These are phyloP conservation scores for Truncatella angustata DNA, from an alignment of 2,329 filamentous ascomycete genomes.

Conservation along the genomic window DNA sequence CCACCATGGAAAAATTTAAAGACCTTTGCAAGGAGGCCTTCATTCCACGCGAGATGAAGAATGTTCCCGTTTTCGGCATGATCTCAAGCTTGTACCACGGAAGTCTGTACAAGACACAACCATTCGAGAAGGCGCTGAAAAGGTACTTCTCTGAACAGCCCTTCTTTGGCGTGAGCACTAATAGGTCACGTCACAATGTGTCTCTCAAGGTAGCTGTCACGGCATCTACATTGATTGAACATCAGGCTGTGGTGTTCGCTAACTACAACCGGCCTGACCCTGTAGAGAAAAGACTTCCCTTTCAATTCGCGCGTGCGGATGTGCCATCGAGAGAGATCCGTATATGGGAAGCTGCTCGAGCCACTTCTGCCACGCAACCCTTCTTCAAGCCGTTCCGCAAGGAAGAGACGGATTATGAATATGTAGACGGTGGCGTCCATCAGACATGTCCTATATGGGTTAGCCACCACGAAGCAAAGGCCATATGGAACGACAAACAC, in stretches of 20 bases:
- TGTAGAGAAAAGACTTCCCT: conserved; percentile 20
- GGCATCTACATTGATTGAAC: conserved; percentile 19
- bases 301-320: conserved; percentile 26
- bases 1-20: conserved; percentile 29
- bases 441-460: conserved; percentile 24
- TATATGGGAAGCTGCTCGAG: conserved; percentile 30
- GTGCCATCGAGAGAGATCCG: conserved; percentile 25
- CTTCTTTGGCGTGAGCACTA: conserved; percentile 26
- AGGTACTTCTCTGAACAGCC: conserved; percentile 27
- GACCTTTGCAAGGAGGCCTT: conserved; percentile 28
- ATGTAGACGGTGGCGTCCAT: conserved; percentile 18
- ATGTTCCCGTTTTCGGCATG: conserved; percentile 25
- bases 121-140: conserved; percentile 23
- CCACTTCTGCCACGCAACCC: conserved; percentile 28
- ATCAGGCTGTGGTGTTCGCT: conserved; percentile 27
- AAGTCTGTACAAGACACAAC: conserved; percentile 30
- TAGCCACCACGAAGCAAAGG: conserved; percentile 25
- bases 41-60: conserved; percentile 25
- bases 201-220: conserved; percentile 29
- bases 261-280: conserved; percentile 31
- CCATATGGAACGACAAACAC: conserved; percentile 25
- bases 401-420: conserved; percentile 21
- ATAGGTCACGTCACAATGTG: conserved; percentile 20
- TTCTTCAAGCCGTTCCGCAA: conserved; percentile 29
- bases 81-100: conserved; percentile 29